phyloP scores from a whole-genome alignment of 331 rosid genomes.

The Malus hybrid region DNA sequence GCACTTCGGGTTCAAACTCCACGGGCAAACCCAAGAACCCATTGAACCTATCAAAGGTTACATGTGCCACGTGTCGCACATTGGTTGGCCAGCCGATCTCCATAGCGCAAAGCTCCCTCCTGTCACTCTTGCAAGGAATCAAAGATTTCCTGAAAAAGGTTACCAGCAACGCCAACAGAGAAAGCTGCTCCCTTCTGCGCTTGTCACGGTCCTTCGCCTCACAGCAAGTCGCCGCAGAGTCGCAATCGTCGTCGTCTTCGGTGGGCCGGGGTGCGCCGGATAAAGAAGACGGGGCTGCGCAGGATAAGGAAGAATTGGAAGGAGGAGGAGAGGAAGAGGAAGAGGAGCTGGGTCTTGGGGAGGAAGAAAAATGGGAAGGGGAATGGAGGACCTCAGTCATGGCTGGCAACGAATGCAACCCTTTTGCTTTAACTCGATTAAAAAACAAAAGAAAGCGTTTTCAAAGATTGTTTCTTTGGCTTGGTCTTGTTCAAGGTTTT shows the following conservation, averaged over 20 bases:
- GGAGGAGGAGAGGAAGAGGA: constrained; percentile 5
- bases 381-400: constrained; percentile 76
- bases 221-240: constrained; percentile 17
- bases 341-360: constrained; percentile 34
- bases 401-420: constrained; percentile 47
- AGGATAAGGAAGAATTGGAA: constrained; percentile 18
- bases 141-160: constrained; percentile 63
- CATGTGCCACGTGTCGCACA: constrained; percentile 91
- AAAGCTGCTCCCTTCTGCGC: constrained; percentile 35
- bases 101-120: constrained; percentile 48
- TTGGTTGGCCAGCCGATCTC: constrained; percentile 72
- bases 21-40: constrained; percentile 95
- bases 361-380: constrained; percentile 43
- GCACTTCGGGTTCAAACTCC: constrained; percentile 79
- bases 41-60: constrained; percentile 83
- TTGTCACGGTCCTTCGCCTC: constrained; percentile 22
- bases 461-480: neutral
- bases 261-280: neutral
- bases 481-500: constrained; percentile 1
- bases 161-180: constrained; percentile 46
- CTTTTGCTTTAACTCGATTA: neutral
- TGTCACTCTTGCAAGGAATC: constrained; percentile 32
- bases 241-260: constrained; percentile 18
- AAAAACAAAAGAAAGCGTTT: neutral
- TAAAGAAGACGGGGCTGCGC: constrained; percentile 19